phyloP scores from a whole-genome alignment of 495 filamentous ascomycete genomes.

The Penicillium malachiteum region DNA sequence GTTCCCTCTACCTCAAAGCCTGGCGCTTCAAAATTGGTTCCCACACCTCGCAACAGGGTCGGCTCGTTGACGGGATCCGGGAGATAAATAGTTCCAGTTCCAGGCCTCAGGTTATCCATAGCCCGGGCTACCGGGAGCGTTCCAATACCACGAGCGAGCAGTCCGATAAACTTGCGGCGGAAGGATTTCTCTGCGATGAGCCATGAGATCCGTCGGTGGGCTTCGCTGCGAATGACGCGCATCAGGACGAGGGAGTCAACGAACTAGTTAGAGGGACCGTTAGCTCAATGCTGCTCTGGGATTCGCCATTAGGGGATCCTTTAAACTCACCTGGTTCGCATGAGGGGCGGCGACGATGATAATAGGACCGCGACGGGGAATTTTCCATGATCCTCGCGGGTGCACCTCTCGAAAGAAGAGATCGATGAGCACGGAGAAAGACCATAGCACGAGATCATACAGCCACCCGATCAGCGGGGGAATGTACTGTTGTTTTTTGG shows the following conservation, averaged over 20 bases:
- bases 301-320: background rate
- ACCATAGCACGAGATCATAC: constrained; percentile 81
- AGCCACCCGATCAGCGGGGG: constrained; percentile 70
- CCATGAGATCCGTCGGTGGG: constrained; percentile 82
- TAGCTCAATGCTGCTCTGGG: constrained; percentile 7
- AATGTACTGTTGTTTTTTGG: constrained; percentile 52
- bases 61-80: constrained; percentile 83
- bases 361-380: constrained; percentile 81
- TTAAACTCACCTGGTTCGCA: constrained; percentile 79
- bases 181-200: constrained; percentile 95
- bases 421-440: constrained; percentile 80
- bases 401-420: constrained; percentile 98
- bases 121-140: constrained; percentile 86
- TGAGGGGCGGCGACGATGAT: constrained; percentile 98
- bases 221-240: constrained; percentile 80
- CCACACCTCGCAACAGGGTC: constrained; percentile 77
- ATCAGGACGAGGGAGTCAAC: constrained; percentile 94
- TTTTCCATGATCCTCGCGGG: constrained; percentile 88
- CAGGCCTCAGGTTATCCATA: constrained; percentile 82
- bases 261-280: constrained; percentile 55
- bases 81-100: constrained; percentile 80
- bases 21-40: constrained; percentile 77
- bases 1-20: constrained; percentile 76
- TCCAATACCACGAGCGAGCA: constrained; percentile 73
- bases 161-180: constrained; percentile 80